Conservation (phyloP, 768 basidiomycete genomes). For the Chlorophyllum brunneum region DNA sequence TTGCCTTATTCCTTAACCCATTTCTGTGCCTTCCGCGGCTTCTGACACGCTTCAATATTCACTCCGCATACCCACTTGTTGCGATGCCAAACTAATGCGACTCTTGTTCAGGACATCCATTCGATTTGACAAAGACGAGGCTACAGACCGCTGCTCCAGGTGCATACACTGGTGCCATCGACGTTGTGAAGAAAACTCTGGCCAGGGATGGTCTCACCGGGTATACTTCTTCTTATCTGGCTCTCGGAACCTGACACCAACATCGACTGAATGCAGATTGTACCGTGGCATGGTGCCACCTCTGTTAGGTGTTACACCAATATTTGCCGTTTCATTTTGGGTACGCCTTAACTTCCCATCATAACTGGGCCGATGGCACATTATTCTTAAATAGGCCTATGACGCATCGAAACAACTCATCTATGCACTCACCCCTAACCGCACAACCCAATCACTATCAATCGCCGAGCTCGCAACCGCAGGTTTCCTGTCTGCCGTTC, state of each 20-base stretch:
- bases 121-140: conserved; percentile 95
- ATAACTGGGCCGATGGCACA: background rate
- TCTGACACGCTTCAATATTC: background rate
- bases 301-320: conserved; percentile 91
- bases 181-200: conserved; percentile 88
- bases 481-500: conserved; percentile 92
- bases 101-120: conserved; percentile 76
- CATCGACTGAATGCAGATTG: conserved; percentile 41
- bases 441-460: conserved; percentile 58
- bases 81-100: background rate
- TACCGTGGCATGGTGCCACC: conserved; percentile 95
- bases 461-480: conserved; percentile 83
- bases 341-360: conserved; percentile 36
- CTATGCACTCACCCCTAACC: conserved; percentile 71
- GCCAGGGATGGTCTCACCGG: conserved; percentile 89
- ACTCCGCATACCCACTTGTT: background rate
- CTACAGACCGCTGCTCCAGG: conserved; percentile 90
- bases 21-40: background rate
- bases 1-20: background rate
- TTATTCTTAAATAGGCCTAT: conserved; percentile 63
- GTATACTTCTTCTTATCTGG: conserved; percentile 37
- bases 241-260: conserved; percentile 1
- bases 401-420: conserved; percentile 90
- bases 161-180: conserved; percentile 85
- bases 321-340: conserved; percentile 98